Conservation (phyloP, 306 rosid species). For the Trichosanthes truncata region DNA sequence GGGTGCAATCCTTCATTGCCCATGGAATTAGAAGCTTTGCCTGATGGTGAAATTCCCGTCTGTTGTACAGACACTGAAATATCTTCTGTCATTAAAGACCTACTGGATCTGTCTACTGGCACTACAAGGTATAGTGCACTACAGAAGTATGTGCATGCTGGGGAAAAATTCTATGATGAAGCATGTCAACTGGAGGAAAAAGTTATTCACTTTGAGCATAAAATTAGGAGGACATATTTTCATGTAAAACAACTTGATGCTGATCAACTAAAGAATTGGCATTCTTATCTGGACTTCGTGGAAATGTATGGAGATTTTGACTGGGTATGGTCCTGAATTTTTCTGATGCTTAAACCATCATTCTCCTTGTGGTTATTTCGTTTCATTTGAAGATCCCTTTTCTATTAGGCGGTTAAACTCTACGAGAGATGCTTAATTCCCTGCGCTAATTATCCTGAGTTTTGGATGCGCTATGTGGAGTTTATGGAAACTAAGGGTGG, state of each 20-base stretch:
- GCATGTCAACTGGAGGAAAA: slow-evolving; percentile 46
- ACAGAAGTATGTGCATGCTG: slow-evolving; percentile 46
- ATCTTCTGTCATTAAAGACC: slow-evolving; percentile 39
- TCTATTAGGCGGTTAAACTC: slow-evolving; percentile 64
- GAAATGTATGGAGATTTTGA: slow-evolving; percentile 85
- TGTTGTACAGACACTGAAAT: slow-evolving; percentile 32
- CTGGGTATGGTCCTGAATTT: slow-evolving; percentile 49
- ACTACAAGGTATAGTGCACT: slow-evolving; percentile 36
- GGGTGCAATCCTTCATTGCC: slow-evolving; percentile 25
- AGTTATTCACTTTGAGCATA: slow-evolving; percentile 50
- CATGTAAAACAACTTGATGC: slow-evolving; percentile 58
- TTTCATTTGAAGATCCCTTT: slow-evolving; percentile 11
- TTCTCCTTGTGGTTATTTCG: slow-evolving; percentile 1
- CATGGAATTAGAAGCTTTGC: slow-evolving; percentile 31
- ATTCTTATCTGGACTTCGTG: slow-evolving; percentile 68
- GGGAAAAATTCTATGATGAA: slow-evolving; percentile 52
- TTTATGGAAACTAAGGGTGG: slow-evolving; percentile 88
- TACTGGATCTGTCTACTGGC: slow-evolving; percentile 50
- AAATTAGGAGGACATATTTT: slow-evolving; percentile 60
- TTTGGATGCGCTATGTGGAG: slow-evolving; percentile 88
- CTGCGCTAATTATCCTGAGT: slow-evolving; percentile 87
- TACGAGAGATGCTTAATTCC: slow-evolving; percentile 88
- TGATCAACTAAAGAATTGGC: slow-evolving; percentile 80
- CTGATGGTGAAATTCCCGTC: slow-evolving; percentile 31
- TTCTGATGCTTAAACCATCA: slow-evolving; percentile 15